These are phyloP conservation scores for Hericium alpestre DNA, from an alignment of 768 basidiomycete genomes.

Conservation along the genomic window DNA sequence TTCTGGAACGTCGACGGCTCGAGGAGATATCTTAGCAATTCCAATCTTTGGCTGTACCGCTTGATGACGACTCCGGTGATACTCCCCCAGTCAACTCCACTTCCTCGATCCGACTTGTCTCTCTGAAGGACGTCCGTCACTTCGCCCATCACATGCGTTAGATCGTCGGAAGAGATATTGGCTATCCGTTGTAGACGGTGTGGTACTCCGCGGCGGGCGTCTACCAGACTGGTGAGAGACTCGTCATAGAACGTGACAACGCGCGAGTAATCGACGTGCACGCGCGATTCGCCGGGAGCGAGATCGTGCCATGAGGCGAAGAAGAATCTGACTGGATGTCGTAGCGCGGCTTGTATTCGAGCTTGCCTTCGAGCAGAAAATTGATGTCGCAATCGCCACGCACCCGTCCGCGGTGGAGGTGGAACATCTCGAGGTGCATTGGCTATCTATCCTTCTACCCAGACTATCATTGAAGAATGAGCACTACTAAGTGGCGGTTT, in stretches of 20 bases:
- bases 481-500: neutral
- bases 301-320: constrained; percentile 20
- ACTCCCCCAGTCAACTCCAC: constrained; percentile 25
- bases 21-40: constrained; percentile 17
- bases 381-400: constrained; percentile 28
- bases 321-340: neutral
- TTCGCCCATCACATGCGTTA: constrained; percentile 2
- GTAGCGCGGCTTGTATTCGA: constrained; percentile 14
- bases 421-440: constrained; percentile 26
- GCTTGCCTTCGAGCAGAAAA: constrained; percentile 31
- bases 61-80: constrained; percentile 22
- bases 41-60: constrained; percentile 23
- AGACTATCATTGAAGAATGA: neutral
- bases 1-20: constrained; percentile 4
- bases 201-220: constrained; percentile 15
- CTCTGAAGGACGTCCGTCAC: constrained; percentile 7
- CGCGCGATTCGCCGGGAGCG: constrained; percentile 26
- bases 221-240: constrained; percentile 19
- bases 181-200: constrained; percentile 23
- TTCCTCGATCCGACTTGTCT: constrained; percentile 4
- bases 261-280: constrained; percentile 23
- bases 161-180: constrained; percentile 19
- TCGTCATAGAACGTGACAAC: constrained; percentile 29
- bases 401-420: constrained; percentile 38
- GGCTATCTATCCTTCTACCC: no score